These are phyloP conservation scores for Hippophae rhamnoides DNA, from an alignment of 306 rosid species.

Conservation along the genomic window DNA sequence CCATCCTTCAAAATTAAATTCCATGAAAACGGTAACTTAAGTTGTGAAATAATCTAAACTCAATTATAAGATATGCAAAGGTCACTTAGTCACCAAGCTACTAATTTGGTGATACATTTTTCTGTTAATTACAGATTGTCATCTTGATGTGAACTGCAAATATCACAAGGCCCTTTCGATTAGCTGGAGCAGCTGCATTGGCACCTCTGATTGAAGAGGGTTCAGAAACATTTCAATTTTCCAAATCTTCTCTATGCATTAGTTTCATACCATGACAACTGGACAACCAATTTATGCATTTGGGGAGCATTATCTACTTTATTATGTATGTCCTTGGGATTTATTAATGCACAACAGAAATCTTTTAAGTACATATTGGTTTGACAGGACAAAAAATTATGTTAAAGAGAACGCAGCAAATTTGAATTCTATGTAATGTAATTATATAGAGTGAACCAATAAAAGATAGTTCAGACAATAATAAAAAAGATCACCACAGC, in stretches of 20 bases:
- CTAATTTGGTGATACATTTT: no score
- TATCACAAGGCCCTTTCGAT: constrained; percentile 8
- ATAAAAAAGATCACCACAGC: background rate
- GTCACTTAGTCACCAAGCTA: no score
- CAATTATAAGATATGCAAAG: no score
- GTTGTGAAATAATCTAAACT: no score
- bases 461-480: background rate
- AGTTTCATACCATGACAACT: constrained; percentile 8
- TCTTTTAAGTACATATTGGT: no score
- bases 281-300: background rate
- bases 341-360: no score
- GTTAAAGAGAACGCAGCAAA: no score
- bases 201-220: constrained; percentile 19
- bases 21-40: no score
- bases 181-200: constrained; percentile 17
- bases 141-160: constrained; percentile 10
- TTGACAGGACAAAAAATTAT: no score
- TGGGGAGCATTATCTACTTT: background rate
- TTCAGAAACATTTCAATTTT: constrained; percentile 16
- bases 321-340: no score
- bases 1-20: no score
- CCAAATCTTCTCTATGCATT: constrained; percentile 13
- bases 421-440: background rate
- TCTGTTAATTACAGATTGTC: background rate
- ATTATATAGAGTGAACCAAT: background rate